Evolutionary conservation across 805 yeast genomes (phyloP).

Genomic region (Yamadazyma phyllophila): DNA sequence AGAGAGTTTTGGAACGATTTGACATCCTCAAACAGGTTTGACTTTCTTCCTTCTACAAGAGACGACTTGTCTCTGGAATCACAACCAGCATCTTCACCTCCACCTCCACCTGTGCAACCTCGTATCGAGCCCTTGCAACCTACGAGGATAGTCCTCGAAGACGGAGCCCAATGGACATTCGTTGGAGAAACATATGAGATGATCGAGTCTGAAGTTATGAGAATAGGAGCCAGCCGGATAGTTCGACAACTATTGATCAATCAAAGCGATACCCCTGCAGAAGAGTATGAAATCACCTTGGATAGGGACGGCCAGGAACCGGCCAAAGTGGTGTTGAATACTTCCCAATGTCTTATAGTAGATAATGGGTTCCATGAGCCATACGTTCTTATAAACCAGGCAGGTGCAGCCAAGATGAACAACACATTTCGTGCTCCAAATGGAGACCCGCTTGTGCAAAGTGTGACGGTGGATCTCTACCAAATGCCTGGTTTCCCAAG

Average conservation of each 20-base stretch:
- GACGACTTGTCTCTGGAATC: conserved; percentile 4
- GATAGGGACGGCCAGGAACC: conserved; percentile 14
- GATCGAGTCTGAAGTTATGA: conserved; percentile 13
- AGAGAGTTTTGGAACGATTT: conserved; percentile 25
- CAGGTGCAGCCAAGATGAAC: conserved; percentile 31
- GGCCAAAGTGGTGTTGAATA: conserved; percentile 21
- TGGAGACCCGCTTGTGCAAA: conserved; percentile 20
- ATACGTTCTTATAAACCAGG: conserved; percentile 36
- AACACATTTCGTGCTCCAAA: conserved; percentile 5
- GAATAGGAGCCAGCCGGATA: background rate
- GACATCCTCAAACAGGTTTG: conserved; percentile 19
- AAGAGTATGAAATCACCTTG: conserved; percentile 24
- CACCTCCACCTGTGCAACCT: background rate
- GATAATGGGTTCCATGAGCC: conserved; percentile 30
- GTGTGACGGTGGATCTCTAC: background rate
- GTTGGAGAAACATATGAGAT: conserved; percentile 26
- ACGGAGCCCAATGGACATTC: conserved; percentile 23
- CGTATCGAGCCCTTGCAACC: conserved; percentile 16
- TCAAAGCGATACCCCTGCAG: conserved; percentile 24
- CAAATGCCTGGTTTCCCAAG: too few species aligned
- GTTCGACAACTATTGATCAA: conserved; percentile 21
- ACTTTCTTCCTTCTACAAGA: conserved; percentile 18
- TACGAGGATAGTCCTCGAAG: conserved; percentile 19
- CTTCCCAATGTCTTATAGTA: conserved; percentile 45
- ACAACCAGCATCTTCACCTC: background rate